Conservation (phyloP, 306 rosid genomes). For the Styphnolobium japonicum region DNA sequence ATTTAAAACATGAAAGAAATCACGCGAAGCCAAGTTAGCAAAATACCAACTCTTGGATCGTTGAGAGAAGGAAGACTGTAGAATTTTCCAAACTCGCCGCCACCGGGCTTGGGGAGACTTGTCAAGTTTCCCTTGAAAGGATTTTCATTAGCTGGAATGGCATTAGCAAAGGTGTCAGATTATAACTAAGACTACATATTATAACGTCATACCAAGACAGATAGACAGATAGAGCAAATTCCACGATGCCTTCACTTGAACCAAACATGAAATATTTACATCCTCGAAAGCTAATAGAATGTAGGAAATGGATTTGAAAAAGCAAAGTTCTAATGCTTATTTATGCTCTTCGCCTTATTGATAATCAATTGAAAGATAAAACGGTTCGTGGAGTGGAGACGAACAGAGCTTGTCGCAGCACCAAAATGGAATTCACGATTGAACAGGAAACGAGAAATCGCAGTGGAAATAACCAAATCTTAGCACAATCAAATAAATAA, state of each 20-base stretch:
- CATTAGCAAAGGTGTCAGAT: not conserved
- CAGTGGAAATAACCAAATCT: not conserved
- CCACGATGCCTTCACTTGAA: not conserved
- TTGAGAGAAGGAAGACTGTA: slow-evolving; percentile 41
- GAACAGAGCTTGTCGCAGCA: too few species aligned
- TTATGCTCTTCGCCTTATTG: not conserved
- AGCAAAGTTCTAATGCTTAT: not conserved
- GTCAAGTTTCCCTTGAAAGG: slow-evolving; percentile 43
- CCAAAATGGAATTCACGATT: not conserved
- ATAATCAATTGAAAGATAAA: not conserved
- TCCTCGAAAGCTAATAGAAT: not conserved
- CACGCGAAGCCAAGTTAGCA: not conserved
- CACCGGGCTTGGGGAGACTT: slow-evolving; percentile 41
- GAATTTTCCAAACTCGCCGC: slow-evolving; percentile 44
- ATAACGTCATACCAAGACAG: not conserved
- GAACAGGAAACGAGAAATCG: not conserved
- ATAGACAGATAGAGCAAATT: not conserved
- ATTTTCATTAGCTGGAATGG: slow-evolving; percentile 29
- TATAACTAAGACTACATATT: not conserved
- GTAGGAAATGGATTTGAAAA: not conserved
- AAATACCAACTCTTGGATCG: slow-evolving; percentile 43
- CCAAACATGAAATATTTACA: not conserved
- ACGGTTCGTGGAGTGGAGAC: not conserved
- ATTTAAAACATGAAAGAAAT: not conserved
- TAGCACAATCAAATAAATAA: not conserved